These are phyloP conservation scores for Leptographium procerum DNA, from an alignment of 2,329 filamentous ascomycete genomes.

Conservation along the genomic window DNA sequence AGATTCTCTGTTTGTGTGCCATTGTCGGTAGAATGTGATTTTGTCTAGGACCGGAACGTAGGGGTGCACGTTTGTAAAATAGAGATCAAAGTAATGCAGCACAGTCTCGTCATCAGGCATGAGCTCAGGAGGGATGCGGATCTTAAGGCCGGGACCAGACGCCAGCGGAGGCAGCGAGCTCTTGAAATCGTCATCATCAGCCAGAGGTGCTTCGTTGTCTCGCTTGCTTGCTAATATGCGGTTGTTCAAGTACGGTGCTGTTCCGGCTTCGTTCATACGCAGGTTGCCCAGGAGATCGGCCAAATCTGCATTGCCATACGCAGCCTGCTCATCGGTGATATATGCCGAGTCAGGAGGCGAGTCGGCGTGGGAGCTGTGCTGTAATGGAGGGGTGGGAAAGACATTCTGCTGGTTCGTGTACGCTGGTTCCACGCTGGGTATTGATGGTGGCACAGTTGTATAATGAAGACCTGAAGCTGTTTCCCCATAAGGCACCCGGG, in stretches of 20 bases:
- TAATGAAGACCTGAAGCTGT: conserved; percentile 41
- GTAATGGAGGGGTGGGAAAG: conserved; percentile 42
- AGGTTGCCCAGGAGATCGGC: conserved; percentile 75
- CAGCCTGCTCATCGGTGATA: conserved; percentile 36
- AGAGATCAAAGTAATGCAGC: conserved; percentile 78
- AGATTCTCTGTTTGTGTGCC: conserved; percentile 68
- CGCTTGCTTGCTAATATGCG: conserved; percentile 23
- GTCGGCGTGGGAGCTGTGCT: conserved; percentile 27
- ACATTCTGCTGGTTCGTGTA: conserved; percentile 35
- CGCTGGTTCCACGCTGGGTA: conserved; percentile 38
- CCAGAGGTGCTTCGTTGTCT: conserved; percentile 44
- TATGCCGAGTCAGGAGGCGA: conserved; percentile 37
- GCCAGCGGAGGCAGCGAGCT: conserved; percentile 56
- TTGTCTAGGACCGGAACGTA: conserved; percentile 87
- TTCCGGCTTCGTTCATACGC: conserved; percentile 76
- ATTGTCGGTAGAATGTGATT: conserved; percentile 74
- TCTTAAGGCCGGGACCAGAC: conserved; percentile 59
- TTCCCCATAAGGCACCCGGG: conserved; percentile 35
- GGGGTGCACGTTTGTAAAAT: conserved; percentile 81
- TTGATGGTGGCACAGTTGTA: conserved; percentile 35
- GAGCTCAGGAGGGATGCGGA: conserved; percentile 81
- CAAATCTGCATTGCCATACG: conserved; percentile 59
- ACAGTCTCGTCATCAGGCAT: conserved; percentile 83
- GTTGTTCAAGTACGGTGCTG: conserved; percentile 76
- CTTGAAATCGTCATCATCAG: conserved; percentile 60